phyloP scores from a whole-genome alignment of 1,284 basidiomycete genomes.

The Gymnopus androsaceus region DNA sequence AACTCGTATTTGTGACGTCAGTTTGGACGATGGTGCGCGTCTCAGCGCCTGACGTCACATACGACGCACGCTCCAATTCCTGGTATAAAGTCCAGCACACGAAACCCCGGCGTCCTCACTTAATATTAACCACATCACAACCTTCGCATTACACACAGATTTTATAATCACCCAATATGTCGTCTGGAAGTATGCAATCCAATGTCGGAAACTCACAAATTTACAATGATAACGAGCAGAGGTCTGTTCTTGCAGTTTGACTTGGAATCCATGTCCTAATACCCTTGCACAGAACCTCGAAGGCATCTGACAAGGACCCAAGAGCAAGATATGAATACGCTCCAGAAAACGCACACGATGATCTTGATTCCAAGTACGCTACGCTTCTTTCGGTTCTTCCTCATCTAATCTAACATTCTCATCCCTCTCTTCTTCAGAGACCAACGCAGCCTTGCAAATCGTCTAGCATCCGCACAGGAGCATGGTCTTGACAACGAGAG shows the following conservation, averaged over 20 bases:
- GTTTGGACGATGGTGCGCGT: background rate
- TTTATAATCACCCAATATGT: no score
- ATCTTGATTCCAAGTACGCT: slow-evolving; percentile 43
- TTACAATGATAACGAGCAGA: slow-evolving; percentile 45
- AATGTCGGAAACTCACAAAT: slow-evolving; percentile 47
- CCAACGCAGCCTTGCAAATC: slow-evolving; percentile 41
- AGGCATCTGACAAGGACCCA: slow-evolving; percentile 20
- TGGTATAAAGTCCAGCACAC: background rate
- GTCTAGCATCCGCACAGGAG: slow-evolving; percentile 36
- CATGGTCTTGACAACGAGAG: slow-evolving; percentile 26
- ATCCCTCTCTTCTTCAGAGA: slow-evolving; percentile 32
- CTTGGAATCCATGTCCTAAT: background rate
- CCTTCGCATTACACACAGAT: no score
- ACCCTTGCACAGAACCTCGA: slow-evolving; percentile 3
- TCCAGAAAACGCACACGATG: slow-evolving; percentile 34
- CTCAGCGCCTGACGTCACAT: slow-evolving; percentile 1
- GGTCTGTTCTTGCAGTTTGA: slow-evolving; percentile 26
- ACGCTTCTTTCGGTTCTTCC: background rate
- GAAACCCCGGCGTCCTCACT: background rate
- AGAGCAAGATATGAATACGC: slow-evolving; percentile 29
- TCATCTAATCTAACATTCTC: background rate
- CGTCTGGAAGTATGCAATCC: slow-evolving; percentile 39
- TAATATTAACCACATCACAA: background rate
- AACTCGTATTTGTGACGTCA: background rate
- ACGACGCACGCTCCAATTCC: background rate